Evolutionary conservation across 257 asterid genomes (phyloP), one percentile per base, ranked within the genome.

Genomic region (Paraleonurus japonicus): DNA sequence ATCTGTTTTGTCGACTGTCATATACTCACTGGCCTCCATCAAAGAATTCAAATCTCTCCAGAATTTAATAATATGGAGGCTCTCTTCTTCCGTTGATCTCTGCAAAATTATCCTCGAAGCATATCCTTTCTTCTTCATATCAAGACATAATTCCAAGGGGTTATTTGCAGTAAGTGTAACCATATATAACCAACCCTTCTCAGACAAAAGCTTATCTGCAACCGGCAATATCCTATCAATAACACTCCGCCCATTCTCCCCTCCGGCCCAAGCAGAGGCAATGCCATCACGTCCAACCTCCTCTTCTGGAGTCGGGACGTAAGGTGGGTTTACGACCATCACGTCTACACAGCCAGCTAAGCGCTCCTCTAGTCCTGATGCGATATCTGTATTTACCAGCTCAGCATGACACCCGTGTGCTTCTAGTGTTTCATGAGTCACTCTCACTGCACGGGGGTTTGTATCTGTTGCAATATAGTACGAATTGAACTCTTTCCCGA

Each of bases 61-160:
- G 79, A 95, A 88, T 66, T 95, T 95, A 67, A 95, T 82, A 19
- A 95, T 71, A 30, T 85, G 93, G 64, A 95, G 95, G 80, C 92
- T 92, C 84, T 95, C 99, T 79, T 95, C 99, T 64, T 92, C 96
- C 4, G 98, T 95, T 13, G 97, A 92, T 74, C 99, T 82, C 84
- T 87, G 96, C 77, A 88, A 70, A 74, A 92, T 68, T 55, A 89
- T 87, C 23, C 94, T 79, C 72, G 97, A 86, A 69, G 92, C 89
- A 72, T 84, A 95, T 22, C 98, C 97, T 76, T 82, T 89, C 83
- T 81, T 87, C 75, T 90, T 87, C 99, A 89, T 92, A 48, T 79
- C 79, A 64, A 92, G 85, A 68, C 99, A 92, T 76, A 95, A 66
- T 48, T 83, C 90, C 5, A 83, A 59, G 6, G 99, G 97, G 53